phyloP scores from a whole-genome alignment of 305 asterid genomes.

The Ajuga reptans region DNA sequence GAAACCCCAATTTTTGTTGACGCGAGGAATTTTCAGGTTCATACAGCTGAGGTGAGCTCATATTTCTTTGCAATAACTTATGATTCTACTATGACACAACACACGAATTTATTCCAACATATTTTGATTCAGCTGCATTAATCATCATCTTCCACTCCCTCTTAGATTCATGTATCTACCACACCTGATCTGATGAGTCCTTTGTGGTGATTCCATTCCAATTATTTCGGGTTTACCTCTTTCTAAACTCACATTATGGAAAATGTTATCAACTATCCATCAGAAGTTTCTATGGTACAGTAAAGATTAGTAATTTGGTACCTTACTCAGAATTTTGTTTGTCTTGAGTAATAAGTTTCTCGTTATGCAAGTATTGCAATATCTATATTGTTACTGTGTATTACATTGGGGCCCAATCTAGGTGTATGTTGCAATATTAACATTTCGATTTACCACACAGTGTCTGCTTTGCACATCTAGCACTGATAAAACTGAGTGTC shows the following conservation, averaged over 20 bases:
- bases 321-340: not conserved
- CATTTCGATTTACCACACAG: not conserved
- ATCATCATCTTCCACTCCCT: not conserved
- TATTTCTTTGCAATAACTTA: slow-evolving; percentile 1
- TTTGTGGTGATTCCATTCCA: not conserved
- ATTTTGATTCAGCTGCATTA: not conserved
- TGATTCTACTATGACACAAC: not conserved
- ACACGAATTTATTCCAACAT: not conserved
- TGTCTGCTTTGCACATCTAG: slow-evolving; percentile 2
- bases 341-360: not conserved
- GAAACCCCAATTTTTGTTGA: slow-evolving; percentile 69
- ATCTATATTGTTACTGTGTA: not conserved
- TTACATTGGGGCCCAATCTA: not conserved
- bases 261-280: not conserved
- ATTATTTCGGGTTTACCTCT: not conserved
- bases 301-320: slow-evolving; percentile 9
- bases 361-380: not conserved
- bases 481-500: slow-evolving; percentile 7
- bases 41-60: slow-evolving; percentile 65
- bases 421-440: not conserved
- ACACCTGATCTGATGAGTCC: slow-evolving; percentile 1
- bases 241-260: not conserved
- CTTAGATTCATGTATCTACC: not conserved
- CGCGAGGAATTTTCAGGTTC: slow-evolving; percentile 46
- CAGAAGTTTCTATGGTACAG: not conserved